Base-by-base conservation (phyloP, 495 filamentous ascomycete species). In the Penicillium odoratum region DNA sequence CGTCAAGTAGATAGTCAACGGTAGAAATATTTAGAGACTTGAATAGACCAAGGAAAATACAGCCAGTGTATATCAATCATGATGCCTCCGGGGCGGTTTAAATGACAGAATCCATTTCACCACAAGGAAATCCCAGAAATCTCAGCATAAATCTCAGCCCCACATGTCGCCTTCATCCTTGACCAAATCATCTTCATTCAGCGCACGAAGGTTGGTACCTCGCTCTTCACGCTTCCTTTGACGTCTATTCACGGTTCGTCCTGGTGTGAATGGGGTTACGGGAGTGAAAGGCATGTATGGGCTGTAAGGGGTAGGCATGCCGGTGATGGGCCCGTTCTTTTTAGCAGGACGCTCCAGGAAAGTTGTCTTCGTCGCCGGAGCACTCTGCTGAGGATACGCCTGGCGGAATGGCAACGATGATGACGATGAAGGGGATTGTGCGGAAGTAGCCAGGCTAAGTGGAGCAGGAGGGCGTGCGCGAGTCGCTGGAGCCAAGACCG, bases 211-310 rank as follows among this genome's bases (percentile, higher is more conserved):
- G n/a, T 73, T 69, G 53, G 69, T 74, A 34, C 67, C 71, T 46
- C 68, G 69, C 53, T 73, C 71, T 54, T 69, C 66, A 55, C 78
- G 73, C 78, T 88, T 92, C 48, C 91, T 73, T 64, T 97, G 90
- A 58, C 83, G 82, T 70, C 82, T 85, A 10, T 85, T 91, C 43
- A 91, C 86, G 48, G 92, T 78, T 52, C 84, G 70, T 46, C 85
- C 85, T 1, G 93, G 92, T 30, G 92, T 95, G 55, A 97, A 85
- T 0, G 93, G 93, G 15, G 94, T 89, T 7, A 95, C 79, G 0
- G 93, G 92, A 2, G 88, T 91, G 66, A 89, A 93, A 0, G 93
- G 93, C 81, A 96, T 94, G 66, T 97, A 97, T 5, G 93, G 90
- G 53, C 84, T 88, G 70, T 97, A 96, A 6, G 93, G 93, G 7